Evolutionary conservation across 495 filamentous ascomycete genomes (phyloP).

Genomic region (Usnea hakonensis): DNA sequence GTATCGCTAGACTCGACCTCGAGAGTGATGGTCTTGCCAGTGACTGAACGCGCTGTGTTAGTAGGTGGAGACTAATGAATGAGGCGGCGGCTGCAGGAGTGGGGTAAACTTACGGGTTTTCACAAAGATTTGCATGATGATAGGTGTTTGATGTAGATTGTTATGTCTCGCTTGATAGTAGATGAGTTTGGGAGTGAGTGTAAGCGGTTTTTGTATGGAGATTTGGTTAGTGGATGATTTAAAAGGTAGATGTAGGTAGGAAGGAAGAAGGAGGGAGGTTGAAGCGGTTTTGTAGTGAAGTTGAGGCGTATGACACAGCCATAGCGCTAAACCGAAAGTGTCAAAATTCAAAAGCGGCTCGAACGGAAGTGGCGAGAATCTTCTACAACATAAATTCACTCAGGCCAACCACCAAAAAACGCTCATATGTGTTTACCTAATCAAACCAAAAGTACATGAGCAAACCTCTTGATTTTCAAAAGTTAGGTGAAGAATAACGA

Average conservation of each 20-base stretch:
- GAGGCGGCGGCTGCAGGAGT: conserved; percentile 17
- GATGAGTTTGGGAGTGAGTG: conserved; percentile 17
- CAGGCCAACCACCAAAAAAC: no score
- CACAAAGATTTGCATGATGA: conserved; percentile 90
- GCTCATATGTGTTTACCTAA: no score
- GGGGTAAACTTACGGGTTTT: conserved; percentile 72
- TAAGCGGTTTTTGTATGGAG: conserved; percentile 7
- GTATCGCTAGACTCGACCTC: conserved; percentile 98
- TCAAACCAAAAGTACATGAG: no score
- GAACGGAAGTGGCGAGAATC: conserved; percentile 3
- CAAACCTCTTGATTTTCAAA: no score
- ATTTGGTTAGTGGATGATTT: conserved; percentile 7
- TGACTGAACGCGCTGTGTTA: conserved; percentile 48
- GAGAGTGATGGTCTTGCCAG: conserved; percentile 98
- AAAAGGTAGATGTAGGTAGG: conserved; percentile 22
- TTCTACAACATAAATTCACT: background rate
- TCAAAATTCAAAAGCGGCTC: background rate
- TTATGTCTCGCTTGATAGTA: background rate
- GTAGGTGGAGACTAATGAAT: conserved; percentile 13
- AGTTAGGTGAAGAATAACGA: no score
- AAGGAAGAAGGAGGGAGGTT: conserved; percentile 11
- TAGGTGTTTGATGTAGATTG: conserved; percentile 7
- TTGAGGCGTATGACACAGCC: conserved; percentile 15
- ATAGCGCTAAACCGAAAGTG: conserved; percentile 10
- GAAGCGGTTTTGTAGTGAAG: conserved; percentile 20